Percentiles rank a stretch among this genome's conserved stretches.
Evolutionary conservation across 805 yeast genomes (phyloP).

Genomic region (Ogataea wickerhamii): DNA sequence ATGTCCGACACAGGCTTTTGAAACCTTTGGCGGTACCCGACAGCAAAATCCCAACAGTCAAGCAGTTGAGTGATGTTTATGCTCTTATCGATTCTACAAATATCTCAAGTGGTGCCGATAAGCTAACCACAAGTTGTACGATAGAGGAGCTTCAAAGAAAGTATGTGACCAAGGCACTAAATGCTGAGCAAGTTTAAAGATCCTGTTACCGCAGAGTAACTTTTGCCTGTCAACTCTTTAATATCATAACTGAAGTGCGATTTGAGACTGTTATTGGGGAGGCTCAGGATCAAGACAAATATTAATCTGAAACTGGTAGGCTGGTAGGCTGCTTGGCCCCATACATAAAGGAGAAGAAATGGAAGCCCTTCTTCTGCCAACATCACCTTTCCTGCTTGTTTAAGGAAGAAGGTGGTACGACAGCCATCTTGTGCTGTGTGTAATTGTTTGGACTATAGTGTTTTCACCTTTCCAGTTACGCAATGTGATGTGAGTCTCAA

Average conservation of each 20-base stretch:
- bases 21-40: constrained; percentile 1
- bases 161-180: constrained; percentile 29
- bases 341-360: constrained; percentile 29
- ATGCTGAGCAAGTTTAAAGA: constrained; percentile 42
- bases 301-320: constrained; percentile 43
- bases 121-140: constrained; percentile 34
- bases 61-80: constrained; percentile 5
- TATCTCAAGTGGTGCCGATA: constrained; percentile 31
- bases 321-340: too few relatives aligned
- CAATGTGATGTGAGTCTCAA: constrained; percentile 46
- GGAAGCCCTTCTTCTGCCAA: constrained; percentile 48
- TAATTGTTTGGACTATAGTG: constrained; percentile 45
- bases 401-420: constrained; percentile 38
- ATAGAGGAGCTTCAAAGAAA: constrained; percentile 5
- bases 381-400: constrained; percentile 41
- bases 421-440: constrained; percentile 37
- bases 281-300: constrained; percentile 54
- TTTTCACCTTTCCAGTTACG: constrained; percentile 53
- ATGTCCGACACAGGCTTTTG: neutral
- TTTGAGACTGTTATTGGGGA: constrained; percentile 54
- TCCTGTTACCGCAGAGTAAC: constrained; percentile 60
- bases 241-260: constrained; percentile 43
- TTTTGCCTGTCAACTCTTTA: constrained; percentile 51
- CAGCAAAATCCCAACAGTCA: constrained; percentile 3
- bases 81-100: constrained; percentile 21